These are phyloP conservation scores for Fraxinus albicans DNA, from an alignment of 305 asterid genomes.

Conservation along the genomic window DNA sequence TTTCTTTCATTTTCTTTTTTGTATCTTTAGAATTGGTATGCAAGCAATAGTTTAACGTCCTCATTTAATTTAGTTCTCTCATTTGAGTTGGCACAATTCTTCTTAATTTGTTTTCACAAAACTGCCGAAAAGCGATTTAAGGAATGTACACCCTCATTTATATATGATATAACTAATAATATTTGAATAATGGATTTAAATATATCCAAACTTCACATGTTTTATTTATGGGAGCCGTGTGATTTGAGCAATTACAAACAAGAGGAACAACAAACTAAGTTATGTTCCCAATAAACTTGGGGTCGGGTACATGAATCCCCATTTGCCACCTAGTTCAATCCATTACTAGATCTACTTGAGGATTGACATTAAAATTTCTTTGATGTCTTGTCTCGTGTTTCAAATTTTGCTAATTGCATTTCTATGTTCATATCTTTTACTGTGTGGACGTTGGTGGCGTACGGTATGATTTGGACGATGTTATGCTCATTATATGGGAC, in stretches of 20 bases:
- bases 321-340: not conserved
- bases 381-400: not conserved
- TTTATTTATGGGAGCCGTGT: not conserved
- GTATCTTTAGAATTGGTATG: not conserved
- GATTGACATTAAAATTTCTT: not conserved
- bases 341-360: not conserved
- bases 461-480: not conserved
- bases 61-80: not conserved
- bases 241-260: not conserved
- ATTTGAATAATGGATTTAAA: not conserved
- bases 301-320: not conserved
- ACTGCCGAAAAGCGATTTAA: not conserved
- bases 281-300: not conserved
- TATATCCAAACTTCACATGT: not conserved
- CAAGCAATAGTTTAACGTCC: not conserved
- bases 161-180: not conserved
- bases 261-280: not conserved
- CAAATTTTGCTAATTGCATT: not conserved
- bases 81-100: not conserved
- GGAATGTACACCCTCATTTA: not conserved
- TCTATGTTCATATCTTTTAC: constrained; percentile 2
- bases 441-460: constrained; percentile 17
- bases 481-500: constrained; percentile 9
- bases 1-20: not conserved
- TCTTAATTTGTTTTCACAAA: not conserved